These are phyloP conservation scores for Apostasia shenzhenica DNA, from an alignment of 106 monocot species.

Conservation along the genomic window DNA sequence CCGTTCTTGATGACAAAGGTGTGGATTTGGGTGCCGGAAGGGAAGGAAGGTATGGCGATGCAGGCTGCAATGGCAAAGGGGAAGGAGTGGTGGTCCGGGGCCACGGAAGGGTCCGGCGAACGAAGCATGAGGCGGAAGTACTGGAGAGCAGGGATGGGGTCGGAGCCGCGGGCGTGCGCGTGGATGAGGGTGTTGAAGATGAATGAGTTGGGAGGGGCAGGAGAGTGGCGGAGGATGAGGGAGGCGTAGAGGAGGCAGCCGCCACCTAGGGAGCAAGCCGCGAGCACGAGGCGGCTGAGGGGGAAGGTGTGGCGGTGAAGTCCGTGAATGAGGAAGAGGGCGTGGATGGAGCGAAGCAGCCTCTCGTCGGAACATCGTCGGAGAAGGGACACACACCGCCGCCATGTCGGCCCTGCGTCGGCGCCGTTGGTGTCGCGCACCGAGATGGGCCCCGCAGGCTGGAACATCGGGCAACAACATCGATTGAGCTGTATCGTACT, in stretches of 20 bases:
- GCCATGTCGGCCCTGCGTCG: not conserved
- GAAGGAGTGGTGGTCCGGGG: slow-evolving; percentile 48
- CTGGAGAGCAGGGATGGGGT: slow-evolving; percentile 15
- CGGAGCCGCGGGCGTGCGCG: slow-evolving; percentile 12
- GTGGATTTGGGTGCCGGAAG: slow-evolving; percentile 45
- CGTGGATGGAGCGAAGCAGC: slow-evolving; percentile 30
- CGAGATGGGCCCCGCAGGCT: not conserved
- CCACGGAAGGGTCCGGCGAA: slow-evolving; percentile 1
- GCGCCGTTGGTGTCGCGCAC: not conserved
- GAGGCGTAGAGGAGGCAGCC: slow-evolving; percentile 24
- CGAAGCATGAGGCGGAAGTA: slow-evolving; percentile 13
- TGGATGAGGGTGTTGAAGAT: slow-evolving; percentile 32
- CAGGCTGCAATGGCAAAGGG: slow-evolving; percentile 47
- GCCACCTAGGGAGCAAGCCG: slow-evolving; percentile 14
- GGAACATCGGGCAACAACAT: too few relatives aligned
- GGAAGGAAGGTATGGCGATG: slow-evolving; percentile 8
- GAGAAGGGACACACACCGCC: slow-evolving; percentile 24
- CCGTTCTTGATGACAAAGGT: slow-evolving; percentile 32
- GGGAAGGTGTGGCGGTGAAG: slow-evolving; percentile 16
- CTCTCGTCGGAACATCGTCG: slow-evolving; percentile 14
- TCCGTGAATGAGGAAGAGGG: slow-evolving; percentile 17
- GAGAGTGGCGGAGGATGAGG: slow-evolving; percentile 32
- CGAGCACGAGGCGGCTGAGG: slow-evolving; percentile 35
- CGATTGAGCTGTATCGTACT: too few relatives aligned
- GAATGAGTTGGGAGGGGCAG: slow-evolving; percentile 31